phyloP scores from a whole-genome alignment of 257 asterid species.

The Petunia secreta region DNA sequence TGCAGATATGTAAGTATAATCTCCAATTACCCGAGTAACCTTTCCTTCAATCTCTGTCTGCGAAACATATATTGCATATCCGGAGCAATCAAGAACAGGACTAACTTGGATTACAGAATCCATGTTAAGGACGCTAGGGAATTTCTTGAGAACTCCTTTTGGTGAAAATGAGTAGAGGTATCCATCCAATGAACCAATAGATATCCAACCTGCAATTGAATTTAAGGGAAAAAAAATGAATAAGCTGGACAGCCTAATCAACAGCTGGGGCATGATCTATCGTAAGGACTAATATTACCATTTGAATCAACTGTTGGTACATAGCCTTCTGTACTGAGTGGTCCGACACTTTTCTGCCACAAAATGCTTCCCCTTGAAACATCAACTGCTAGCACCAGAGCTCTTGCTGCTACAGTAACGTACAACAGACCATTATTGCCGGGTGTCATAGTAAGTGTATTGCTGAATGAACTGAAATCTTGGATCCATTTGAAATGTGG shows the following conservation, averaged over 20 bases:
- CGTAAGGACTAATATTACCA: slow-evolving; percentile 45
- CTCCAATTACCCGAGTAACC: slow-evolving; percentile 48
- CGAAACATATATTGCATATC: slow-evolving; percentile 67
- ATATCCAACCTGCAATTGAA: slow-evolving; percentile 80
- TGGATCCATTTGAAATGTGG: slow-evolving; percentile 85
- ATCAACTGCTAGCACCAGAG: slow-evolving; percentile 66
- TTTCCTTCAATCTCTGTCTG: slow-evolving; percentile 77
- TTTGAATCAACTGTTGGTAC: slow-evolving; percentile 79
- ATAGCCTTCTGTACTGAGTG: slow-evolving; percentile 65
- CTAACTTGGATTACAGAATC: slow-evolving; percentile 66
- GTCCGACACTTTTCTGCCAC: slow-evolving; percentile 80
- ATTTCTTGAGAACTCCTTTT: slow-evolving; percentile 58
- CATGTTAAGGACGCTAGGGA: slow-evolving; percentile 49
- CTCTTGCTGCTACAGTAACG: slow-evolving; percentile 52
- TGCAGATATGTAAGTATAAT: slow-evolving; percentile 63
- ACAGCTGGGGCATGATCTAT: background rate
- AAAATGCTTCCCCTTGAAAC: slow-evolving; percentile 64
- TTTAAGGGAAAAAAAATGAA: background rate
- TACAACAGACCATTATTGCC: slow-evolving; percentile 82
- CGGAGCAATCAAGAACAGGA: slow-evolving; percentile 89
- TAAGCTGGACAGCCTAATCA: background rate
- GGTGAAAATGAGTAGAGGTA: slow-evolving; percentile 87
- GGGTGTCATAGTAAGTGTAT: slow-evolving; percentile 50
- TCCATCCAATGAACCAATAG: slow-evolving; percentile 89
- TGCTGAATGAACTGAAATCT: slow-evolving; percentile 75